Evolutionary conservation across 805 yeast genomes (phyloP), one percentile per base, ranked within the genome.

Genomic region (Candida vaughaniae): DNA sequence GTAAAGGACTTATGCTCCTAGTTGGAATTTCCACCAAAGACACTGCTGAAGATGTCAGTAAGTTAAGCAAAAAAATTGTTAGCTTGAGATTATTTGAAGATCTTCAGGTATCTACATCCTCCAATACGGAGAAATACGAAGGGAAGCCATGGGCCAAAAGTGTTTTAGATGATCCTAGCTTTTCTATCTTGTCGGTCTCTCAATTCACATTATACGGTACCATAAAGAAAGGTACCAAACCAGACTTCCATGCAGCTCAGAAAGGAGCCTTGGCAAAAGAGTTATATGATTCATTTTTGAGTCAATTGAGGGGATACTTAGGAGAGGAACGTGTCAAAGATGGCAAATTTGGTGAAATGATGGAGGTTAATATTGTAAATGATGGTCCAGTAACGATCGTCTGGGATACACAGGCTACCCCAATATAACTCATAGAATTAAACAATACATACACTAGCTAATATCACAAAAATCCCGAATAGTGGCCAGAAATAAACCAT

Each of bases 321-420:
- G 73, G 68, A 1, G 79, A 71, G 0, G 55, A 52, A 5, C 77
- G 76, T 31, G 95, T 89, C 3, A 73, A 82, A 45, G 96, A 90
- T 51, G 99, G 99, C 2, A 69, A 77, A 38, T 93, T 93, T 56
- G 99, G 98, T 0, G 98, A 91, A 8, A 86, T 91, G 96, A 93
- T 93, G 99, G 95, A 87, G 45, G 96, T 95, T 11, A 74, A 75
- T 1, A 60, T 91, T 42, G 78, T 82, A 10, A 93, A 93, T 53
- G 97, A 91, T 51, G 98, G 98, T 1, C 98, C 98, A 0, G 88
- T 86, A 1, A 91, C 98, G 0, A 82, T 91, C 22, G 75, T 82
- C 15, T 75, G 84, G 65, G 96, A 90, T 55, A 83, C 91, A 1
- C 73, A 61, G 33, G 77, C 75, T 28, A 32, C 35, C 2, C 16